Base-by-base conservation (phyloP, 768 basidiomycete genomes). In the Russula abietina region DNA sequence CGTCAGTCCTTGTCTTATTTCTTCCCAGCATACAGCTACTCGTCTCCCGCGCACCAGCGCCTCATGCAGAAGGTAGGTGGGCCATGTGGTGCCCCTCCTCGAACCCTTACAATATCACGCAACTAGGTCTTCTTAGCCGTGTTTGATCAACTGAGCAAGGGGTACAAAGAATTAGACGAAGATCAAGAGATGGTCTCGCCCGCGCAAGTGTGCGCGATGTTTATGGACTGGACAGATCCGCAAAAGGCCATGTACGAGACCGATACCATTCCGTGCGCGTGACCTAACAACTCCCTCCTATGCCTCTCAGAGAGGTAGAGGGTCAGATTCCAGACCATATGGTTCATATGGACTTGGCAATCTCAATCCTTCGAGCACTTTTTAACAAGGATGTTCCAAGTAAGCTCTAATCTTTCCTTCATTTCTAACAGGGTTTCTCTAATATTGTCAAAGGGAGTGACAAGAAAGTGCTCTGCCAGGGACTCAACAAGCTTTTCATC, bases 171-270 rank as follows among this genome's bases (percentile, higher is more conserved):
- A 16, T 72, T 86, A 26, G 90, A 89, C 3, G 87, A 87, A 1
- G 86, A 83, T 51, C 82, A 88, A 69, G 82, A 85, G 46, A 89
- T 90, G 85, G 81, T 92, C 12, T 75, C 82, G 0, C 83, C 88
- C 0, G 75, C 83, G 22, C 89, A 92, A 69, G 85, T 92, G 61
- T 86, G 84, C 0, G 75, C 86, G n/a, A 81, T 94, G 74, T 80
- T 95, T 69, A 79, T 88, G 2, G 92, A 94, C 67, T 96, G 93
- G 93, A 91, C 89, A 4, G 88, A 95, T 70, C 89, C 91, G 0
- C 79, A 83, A 69, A 92, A 90, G 69, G 80, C 82, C 39, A 80
- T 83, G 70, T 82, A 69, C 77, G 78, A 74, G 70, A 74, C 76
- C 16, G 12, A n/a, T 51, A 24, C 48, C 11, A 6, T 9, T 49